Evolutionary conservation across 768 basidiomycete species (phyloP).

Genomic region (Suillus alpinus): DNA sequence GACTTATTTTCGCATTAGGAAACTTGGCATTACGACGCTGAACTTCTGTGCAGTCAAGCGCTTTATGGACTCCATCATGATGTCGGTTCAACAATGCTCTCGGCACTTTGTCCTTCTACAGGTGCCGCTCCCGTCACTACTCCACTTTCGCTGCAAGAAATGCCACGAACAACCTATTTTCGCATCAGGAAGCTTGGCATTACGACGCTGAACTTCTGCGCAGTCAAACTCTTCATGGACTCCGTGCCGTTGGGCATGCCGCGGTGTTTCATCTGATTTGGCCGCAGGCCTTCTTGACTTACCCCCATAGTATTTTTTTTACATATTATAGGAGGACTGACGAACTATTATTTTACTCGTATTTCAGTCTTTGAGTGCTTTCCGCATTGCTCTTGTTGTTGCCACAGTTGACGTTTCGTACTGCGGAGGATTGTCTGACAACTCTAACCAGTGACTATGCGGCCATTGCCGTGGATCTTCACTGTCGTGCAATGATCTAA

Average conservation of each 20-base stretch:
- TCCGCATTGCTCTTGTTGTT: not conserved
- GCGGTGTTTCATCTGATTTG: not conserved
- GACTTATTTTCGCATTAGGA: not conserved
- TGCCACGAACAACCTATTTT: not conserved
- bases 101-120: conserved; percentile 36
- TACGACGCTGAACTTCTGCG: not conserved
- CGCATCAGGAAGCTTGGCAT: not conserved
- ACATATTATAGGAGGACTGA: not conserved
- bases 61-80: not conserved
- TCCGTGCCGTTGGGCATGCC: not conserved
- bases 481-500: too few species aligned
- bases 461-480: not conserved
- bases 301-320: not conserved
- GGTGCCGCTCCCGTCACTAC: not conserved
- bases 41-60: not conserved
- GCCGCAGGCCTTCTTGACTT: not conserved
- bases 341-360: not conserved
- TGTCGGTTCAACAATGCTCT: conserved; percentile 45
- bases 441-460: not conserved
- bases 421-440: not conserved
- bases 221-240: not conserved
- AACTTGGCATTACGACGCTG: not conserved
- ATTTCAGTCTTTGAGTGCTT: not conserved
- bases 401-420: not conserved
- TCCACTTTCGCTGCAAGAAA: not conserved